Base-by-base conservation (phyloP, 257 asterid genomes). In the Fraxinus cuspidata region DNA sequence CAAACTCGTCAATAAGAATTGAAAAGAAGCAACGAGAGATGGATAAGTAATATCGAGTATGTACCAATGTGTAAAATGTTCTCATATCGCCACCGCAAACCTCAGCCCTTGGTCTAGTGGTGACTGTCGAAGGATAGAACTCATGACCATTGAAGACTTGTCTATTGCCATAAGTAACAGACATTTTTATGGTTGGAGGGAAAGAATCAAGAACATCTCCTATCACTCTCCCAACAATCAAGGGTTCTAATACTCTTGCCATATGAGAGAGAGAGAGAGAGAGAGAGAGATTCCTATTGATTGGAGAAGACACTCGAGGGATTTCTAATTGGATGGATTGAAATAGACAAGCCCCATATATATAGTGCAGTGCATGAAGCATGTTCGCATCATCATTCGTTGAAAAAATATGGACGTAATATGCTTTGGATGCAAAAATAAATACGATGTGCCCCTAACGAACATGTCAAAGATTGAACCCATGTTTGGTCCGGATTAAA, bases 171-270 rank as follows among this genome's bases (percentile, higher is more conserved):
- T 86, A 94, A 21, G 81, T 75, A 0, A 90, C 88, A 1, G 74
- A 51, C 88, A 90, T 87, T 37, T 83, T 84, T 1, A 84, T 65
- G 1, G 82, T 80, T 15, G 94, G 86, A 49, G 49, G 83, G 89
- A 92, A 94, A 34, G 74, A 47, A 34, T 94, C 92, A 0, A 94
- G 83, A 25, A 92, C 96, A 81, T 94, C 98, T 8, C 98, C 97
- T 15, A 92, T 77, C 83, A 94, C 98, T 85, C 95, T 85, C 15
- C 97, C 96, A 19, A 94, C 83, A 18, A 85, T 81, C 19, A 94
- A 89, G 1, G 98, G 92, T 16, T 94, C 96, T 10, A 84, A 76
- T 69, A 70, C 77, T 79, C 86, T 83, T 67, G 86, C 92, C 90
- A 86, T 88, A 10, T 38, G 44, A 2, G 8, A 5, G 38, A 37